phyloP scores from a whole-genome alignment of 2,329 filamentous ascomycete species.

The Aspergillus thermomutatus region DNA sequence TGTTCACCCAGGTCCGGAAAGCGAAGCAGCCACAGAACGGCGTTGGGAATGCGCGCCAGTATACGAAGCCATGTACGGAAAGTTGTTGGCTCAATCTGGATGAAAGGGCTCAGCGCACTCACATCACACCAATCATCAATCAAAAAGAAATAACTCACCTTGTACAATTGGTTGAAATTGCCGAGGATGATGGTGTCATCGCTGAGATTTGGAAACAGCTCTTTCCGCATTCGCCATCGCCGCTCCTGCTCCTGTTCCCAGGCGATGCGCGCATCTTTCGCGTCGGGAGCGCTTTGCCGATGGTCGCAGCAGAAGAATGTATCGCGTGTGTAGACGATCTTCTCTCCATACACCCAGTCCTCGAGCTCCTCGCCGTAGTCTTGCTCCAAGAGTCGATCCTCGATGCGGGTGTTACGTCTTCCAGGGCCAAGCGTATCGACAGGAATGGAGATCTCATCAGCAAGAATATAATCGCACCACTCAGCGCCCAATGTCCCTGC shows the following conservation, averaged over 20 bases:
- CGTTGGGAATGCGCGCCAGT: slow-evolving; percentile 76
- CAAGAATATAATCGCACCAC: slow-evolving; percentile 97
- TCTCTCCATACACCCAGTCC: slow-evolving; percentile 94
- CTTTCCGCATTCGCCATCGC: slow-evolving; percentile 89
- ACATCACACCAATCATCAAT: neutral
- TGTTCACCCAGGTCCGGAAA: slow-evolving; percentile 91
- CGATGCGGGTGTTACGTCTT: slow-evolving; percentile 69
- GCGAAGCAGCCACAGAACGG: slow-evolving; percentile 90
- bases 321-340: slow-evolving; percentile 89
- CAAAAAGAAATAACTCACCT: slow-evolving; percentile 55
- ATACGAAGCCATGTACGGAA: slow-evolving; percentile 96
- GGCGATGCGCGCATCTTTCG: slow-evolving; percentile 60
- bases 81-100: slow-evolving; percentile 89
- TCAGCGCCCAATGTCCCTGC: slow-evolving; percentile 93
- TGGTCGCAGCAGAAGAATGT: slow-evolving; percentile 99
- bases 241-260: slow-evolving; percentile 82
- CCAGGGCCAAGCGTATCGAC: slow-evolving; percentile 74
- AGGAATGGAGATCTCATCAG: slow-evolving; percentile 84
- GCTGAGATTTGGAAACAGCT: slow-evolving; percentile 77
- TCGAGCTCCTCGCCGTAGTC: slow-evolving; percentile 68
- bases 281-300: slow-evolving; percentile 78
- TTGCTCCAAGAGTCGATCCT: slow-evolving; percentile 61
- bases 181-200: slow-evolving; percentile 88
- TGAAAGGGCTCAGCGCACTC: neutral
- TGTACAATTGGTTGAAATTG: slow-evolving; percentile 98